Evolutionary conservation across 2,329 filamentous ascomycete species (phyloP), one percentile per base, ranked within the genome.

Genomic region (Talaromyces amestolkiae): DNA sequence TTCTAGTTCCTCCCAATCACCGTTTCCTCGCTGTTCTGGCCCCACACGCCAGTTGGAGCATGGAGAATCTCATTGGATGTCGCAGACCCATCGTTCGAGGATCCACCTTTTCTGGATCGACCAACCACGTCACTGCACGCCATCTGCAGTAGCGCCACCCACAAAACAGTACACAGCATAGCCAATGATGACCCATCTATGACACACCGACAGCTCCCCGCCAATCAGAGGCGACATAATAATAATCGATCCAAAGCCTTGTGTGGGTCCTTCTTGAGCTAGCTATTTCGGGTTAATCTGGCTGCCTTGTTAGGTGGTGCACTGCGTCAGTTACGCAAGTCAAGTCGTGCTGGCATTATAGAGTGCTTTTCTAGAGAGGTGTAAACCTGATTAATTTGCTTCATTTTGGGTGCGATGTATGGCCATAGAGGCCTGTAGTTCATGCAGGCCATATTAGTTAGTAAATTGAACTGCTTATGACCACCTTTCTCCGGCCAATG

Each of bases 111-210:
- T 15, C 11, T 27, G 61, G 31, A 19, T 63, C 24, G 22, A 27
- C 61, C 61, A 63, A 63, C 61, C 61, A 63, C 51, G 51, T 63
- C 51, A 58, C 61, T 58, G 47, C 27, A 56, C 37, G 24, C 47
- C 35, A 19, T 43, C 22, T 63, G 24, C 61, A 33, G 22, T 41
- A 45, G 49, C 60, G 47, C 49, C 37, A 19, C 41, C n/a, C 61
- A 45, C 49, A 9, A 45, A 22, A 10, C 24, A 43, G 9, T n/a
- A 43, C 39, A 41, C 15, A 59, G 17, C 7, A 43, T 19, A 39
- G 59, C 59, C 59, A 61, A 61, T 61, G 5, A 31, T 2, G 3
- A 45, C 13, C 7, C 37, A 31, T 41, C 31, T 8, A 39, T 51
- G 61, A 63, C 61, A 47, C 61, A 49, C 61, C 31, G 60, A 41